Percentiles rank a stretch among this genome's conserved stretches.
Conservation (phyloP, 352 stramenopile genomes). For the Globisporangium viniferum region DNA sequence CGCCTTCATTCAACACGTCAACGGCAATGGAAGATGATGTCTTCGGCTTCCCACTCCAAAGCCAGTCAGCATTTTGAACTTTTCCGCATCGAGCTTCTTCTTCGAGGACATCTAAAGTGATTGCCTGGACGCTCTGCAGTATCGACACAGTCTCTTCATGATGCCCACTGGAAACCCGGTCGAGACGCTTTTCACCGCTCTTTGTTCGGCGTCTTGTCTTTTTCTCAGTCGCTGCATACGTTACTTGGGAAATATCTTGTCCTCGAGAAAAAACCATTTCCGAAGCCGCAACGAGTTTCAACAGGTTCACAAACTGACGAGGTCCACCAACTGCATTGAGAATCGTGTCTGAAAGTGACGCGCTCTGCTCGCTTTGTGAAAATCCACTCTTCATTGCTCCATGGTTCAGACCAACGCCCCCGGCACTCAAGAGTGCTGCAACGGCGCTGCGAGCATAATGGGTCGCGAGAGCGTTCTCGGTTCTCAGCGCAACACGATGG, state of each 20-base stretch:
- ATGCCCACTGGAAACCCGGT: background rate
- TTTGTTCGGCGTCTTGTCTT: background rate
- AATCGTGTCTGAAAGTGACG: slow-evolving; percentile 34
- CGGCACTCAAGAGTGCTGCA: slow-evolving; percentile 29
- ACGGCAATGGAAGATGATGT: background rate
- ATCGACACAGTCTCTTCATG: slow-evolving; percentile 38
- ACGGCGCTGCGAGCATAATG: slow-evolving; percentile 76
- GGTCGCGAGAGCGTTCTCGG: slow-evolving; percentile 77
- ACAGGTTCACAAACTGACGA: slow-evolving; percentile 70
- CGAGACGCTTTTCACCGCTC: background rate
- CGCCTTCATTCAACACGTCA: background rate
- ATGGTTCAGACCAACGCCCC: background rate
- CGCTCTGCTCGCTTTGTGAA: slow-evolving; percentile 10
- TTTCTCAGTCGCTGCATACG: background rate
- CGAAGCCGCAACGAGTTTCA: slow-evolving; percentile 80
- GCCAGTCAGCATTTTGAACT: slow-evolving; percentile 20
- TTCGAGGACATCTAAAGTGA: slow-evolving; percentile 51
- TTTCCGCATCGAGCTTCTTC: slow-evolving; percentile 50
- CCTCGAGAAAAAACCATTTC: slow-evolving; percentile 58
- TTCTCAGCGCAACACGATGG: slow-evolving; percentile 67
- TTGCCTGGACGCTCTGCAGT: slow-evolving; percentile 44
- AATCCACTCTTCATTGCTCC: background rate
- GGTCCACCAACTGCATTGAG: slow-evolving; percentile 58
- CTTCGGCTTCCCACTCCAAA: slow-evolving; percentile 1
- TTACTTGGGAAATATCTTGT: background rate